Conservation (phyloP, 2,329 filamentous ascomycete genomes). For the Curvularia verruculosa region DNA sequence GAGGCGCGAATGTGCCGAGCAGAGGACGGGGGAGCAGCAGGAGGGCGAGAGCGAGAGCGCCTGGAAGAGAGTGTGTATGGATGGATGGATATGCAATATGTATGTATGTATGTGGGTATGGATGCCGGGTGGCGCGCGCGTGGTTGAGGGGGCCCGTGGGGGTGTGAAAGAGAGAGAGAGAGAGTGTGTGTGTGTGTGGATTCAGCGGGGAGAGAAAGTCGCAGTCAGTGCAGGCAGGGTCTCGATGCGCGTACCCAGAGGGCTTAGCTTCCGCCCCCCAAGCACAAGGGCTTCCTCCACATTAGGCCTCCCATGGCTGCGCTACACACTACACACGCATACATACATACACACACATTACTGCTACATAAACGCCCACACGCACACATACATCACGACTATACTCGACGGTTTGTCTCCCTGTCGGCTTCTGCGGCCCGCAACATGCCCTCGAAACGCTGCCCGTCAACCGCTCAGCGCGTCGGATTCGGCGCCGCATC, state of each 20-base stretch:
- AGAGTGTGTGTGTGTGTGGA: neutral
- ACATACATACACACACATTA: neutral
- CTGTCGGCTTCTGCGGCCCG: neutral
- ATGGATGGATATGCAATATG: too few relatives aligned
- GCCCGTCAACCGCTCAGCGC: neutral
- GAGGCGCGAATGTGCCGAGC: conserved; percentile 10
- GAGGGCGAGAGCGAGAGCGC: too few relatives aligned
- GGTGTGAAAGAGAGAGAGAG: neutral
- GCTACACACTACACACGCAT: neutral
- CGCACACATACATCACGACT: too few relatives aligned
- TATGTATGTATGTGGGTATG: neutral
- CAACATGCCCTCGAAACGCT: neutral
- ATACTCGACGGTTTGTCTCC: neutral
- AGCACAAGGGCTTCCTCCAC: conserved; percentile 2
- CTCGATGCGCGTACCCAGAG: conserved; percentile 6
- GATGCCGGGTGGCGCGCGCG: neutral
- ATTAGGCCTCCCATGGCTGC: neutral
- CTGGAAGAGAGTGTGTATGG: neutral
- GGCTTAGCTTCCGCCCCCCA: conserved; percentile 6
- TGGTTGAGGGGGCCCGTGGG: neutral
- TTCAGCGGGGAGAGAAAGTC: conserved; percentile 9
- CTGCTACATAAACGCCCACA: neutral
- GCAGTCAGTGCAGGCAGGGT: conserved; percentile 1
- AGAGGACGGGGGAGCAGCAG: neutral
- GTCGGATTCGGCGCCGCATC: neutral